Evolutionary conservation across 164 flowering plant genomes (phyloP), one percentile per base, ranked within the genome.

Genomic region (Litsea cubeba): DNA sequence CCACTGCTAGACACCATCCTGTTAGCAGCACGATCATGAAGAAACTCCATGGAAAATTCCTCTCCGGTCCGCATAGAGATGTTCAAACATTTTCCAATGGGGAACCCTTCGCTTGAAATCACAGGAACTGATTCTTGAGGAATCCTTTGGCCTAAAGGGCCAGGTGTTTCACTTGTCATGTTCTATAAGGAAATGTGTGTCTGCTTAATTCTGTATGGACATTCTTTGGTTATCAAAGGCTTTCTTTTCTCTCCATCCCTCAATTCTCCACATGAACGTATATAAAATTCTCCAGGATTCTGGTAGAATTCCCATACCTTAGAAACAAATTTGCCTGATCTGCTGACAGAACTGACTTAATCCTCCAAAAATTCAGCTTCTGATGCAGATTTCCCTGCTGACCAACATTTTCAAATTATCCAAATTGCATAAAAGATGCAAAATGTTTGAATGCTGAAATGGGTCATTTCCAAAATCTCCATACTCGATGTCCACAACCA

Each of bases 21-120:
- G 32, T 80, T 20, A 73, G 76, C 62, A 32, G 68, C 77, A 72
- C 87, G 86, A 72, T 90, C 89, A 71, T 87, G 80, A 60, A 86
- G 73, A 79, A 93, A 90, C 74, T 86, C 86, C 22, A 78, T 2
- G 12, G 92, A 86, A 76, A 93, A 93, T 71, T 89, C 95, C 84
- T 93, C 98, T 28, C 95, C 98, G 0, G 92, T 91, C 83, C 86
- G 94, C 73, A 80, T 68, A 75, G 89, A 91, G 28, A 89, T 70
- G 49, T 78, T 77, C 66, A n/a, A 80, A 79, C 70, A 74, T 22
- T 72, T 72, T 64, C 75, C 80, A 0, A 60, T 54, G 17, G 25
- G 69, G 23, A 49, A 32, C 40, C 74, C 71, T 20, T 60, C 68
- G 20, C 65, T 28, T 3, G 78, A 46, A 66, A 60, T 75, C 70